Evolutionary conservation across 2,329 filamentous ascomycete genomes (phyloP).

Genomic region (Aspergillus novofumigatus): DNA sequence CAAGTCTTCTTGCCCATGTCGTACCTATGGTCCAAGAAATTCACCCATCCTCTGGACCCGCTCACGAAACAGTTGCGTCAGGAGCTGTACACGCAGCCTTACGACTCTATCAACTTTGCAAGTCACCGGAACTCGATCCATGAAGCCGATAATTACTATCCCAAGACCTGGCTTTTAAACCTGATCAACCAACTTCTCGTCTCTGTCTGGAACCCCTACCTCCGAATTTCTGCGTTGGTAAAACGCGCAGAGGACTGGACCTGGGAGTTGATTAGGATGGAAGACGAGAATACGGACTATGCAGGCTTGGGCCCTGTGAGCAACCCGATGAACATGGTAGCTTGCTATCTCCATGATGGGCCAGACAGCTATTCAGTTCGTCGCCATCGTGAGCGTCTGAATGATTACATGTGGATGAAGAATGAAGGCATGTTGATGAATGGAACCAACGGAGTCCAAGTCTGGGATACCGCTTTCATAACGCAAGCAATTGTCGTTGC

Average conservation of each 20-base stretch:
- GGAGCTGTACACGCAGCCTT: conserved; percentile 77
- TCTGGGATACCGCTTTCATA: conserved; percentile 90
- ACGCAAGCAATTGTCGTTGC: conserved; percentile 79
- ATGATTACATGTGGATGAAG: conserved; percentile 90
- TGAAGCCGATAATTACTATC: conserved; percentile 80
- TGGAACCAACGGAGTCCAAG: conserved; percentile 96
- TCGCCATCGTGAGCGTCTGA: conserved; percentile 73
- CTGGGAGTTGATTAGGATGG: conserved; percentile 79
- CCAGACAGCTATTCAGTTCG: conserved; percentile 66
- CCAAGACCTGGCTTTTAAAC: conserved; percentile 81
- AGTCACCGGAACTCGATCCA: conserved; percentile 78
- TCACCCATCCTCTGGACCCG: conserved; percentile 70
- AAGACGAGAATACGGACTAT: conserved; percentile 90
- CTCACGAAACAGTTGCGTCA: conserved; percentile 68
- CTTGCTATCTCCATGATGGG: conserved; percentile 80
- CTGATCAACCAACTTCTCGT: conserved; percentile 72
- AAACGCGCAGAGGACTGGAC: conserved; percentile 73
- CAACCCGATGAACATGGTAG: conserved; percentile 82
- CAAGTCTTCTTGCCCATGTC: conserved; percentile 92
- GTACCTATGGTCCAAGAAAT: conserved; percentile 80
- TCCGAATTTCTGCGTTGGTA: conserved; percentile 63
- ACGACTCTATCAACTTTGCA: conserved; percentile 72
- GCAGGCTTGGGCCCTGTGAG: conserved; percentile 85
- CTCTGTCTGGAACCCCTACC: conserved; percentile 73
- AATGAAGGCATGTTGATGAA: conserved; percentile 90